Percentiles rank a stretch among this genome's conserved stretches.
Evolutionary conservation across 257 asterid species (phyloP).

Genomic region (Nicotiana paniculata): DNA sequence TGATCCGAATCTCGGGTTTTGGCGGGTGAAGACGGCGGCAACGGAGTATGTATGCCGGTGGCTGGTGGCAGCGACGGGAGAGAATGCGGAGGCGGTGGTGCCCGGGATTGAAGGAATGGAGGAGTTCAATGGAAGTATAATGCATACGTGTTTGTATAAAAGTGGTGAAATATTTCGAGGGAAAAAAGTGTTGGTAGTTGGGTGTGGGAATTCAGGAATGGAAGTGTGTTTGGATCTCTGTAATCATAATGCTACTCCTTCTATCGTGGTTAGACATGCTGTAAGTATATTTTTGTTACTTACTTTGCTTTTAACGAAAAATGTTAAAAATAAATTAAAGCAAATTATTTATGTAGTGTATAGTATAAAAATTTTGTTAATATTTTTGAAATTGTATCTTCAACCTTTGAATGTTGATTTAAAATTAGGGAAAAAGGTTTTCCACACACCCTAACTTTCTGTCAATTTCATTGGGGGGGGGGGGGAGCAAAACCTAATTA

Average conservation of each 20-base stretch:
- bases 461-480: background rate
- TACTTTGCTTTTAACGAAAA: background rate
- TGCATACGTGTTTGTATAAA: constrained; percentile 67
- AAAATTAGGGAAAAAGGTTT: background rate
- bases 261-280: constrained; percentile 62
- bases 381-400: background rate
- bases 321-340: background rate
- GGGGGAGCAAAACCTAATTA: background rate
- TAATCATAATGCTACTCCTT: constrained; percentile 51
- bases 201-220: constrained; percentile 96
- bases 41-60: constrained; percentile 51
- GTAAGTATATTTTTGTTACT: constrained; percentile 31
- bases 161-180: constrained; percentile 48
- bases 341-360: background rate
- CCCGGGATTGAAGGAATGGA: constrained; percentile 52
- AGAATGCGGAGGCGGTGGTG: constrained; percentile 67
- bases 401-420: background rate
- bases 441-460: background rate
- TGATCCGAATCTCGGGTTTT: constrained; percentile 32
- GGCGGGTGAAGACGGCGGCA: constrained; percentile 41
- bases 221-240: constrained; percentile 93
- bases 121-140: constrained; percentile 41
- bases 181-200: constrained; percentile 67
- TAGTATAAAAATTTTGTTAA: background rate
- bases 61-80: constrained; percentile 83